phyloP scores from a whole-genome alignment of 139 green algal species.

The Tetraselmis chui region DNA sequence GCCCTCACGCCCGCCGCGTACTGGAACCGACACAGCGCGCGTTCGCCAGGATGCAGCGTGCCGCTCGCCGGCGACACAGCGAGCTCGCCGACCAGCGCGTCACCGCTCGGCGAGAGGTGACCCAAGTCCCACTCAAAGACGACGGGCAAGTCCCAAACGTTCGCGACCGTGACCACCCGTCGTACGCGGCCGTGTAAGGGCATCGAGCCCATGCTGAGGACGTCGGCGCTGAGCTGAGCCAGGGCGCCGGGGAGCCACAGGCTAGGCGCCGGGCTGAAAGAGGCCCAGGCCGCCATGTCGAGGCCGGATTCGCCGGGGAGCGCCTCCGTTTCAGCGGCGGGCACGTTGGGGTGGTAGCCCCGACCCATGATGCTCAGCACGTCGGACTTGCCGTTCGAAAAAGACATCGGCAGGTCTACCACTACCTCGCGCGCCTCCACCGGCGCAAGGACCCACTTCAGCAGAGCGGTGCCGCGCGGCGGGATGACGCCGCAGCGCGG shows the following conservation, averaged over 20 bases:
- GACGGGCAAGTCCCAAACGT: neutral
- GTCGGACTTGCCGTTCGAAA: constrained; percentile 1
- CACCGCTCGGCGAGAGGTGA: neutral
- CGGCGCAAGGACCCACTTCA: constrained; percentile 43
- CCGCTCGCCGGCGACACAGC: neutral
- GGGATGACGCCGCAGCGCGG: constrained; percentile 26
- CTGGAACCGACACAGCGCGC: neutral
- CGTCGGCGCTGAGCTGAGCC: neutral
- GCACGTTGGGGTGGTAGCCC: constrained; percentile 22
- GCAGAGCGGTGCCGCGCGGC: constrained; percentile 12
- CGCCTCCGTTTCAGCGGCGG: neutral
- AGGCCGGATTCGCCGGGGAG: neutral
- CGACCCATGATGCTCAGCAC: constrained; percentile 5
- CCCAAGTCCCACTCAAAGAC: neutral
- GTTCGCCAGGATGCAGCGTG: constrained; percentile 7
- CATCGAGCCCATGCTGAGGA: constrained; percentile 5
- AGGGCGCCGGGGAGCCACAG: neutral
- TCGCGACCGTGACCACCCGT: neutral
- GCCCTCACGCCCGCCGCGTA: neutral
- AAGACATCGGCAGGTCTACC: neutral
- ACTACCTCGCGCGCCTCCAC: constrained; percentile 27
- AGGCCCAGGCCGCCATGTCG: neutral
- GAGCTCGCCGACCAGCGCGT: neutral
- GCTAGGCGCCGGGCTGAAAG: neutral
- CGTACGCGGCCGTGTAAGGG: neutral